These are phyloP conservation scores for Lojkania enalia DNA, from an alignment of 2,329 filamentous ascomycete genomes.

Conservation along the genomic window DNA sequence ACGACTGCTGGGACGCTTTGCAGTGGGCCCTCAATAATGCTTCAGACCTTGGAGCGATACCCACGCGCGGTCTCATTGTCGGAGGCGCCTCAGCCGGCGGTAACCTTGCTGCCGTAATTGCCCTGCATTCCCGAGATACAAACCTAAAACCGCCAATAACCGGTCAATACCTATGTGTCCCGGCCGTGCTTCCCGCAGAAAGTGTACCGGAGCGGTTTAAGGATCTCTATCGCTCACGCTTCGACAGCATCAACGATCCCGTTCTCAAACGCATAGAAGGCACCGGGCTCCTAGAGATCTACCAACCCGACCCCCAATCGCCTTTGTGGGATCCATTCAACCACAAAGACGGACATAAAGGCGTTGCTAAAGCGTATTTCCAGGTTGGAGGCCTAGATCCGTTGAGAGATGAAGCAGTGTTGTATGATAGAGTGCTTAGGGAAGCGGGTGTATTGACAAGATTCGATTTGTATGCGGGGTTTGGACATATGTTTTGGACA, in stretches of 20 bases:
- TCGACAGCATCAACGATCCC: slow-evolving; percentile 27
- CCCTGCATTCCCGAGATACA: slow-evolving; percentile 49
- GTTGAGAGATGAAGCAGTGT: slow-evolving; percentile 53
- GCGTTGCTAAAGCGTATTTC: slow-evolving; percentile 51
- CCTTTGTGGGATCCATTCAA: slow-evolving; percentile 38
- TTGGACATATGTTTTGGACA: slow-evolving; percentile 50
- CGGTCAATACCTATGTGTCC: slow-evolving; percentile 52
- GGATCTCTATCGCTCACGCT: slow-evolving; percentile 47
- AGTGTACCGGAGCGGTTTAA: slow-evolving; percentile 47
- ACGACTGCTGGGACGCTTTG: slow-evolving; percentile 54
- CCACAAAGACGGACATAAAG: slow-evolving; percentile 43
- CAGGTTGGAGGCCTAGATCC: slow-evolving; percentile 55
- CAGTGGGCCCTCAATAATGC: slow-evolving; percentile 46
- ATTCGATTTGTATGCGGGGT: slow-evolving; percentile 47
- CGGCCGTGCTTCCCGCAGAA: slow-evolving; percentile 48
- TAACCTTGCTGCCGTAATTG: slow-evolving; percentile 56
- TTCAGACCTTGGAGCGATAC: slow-evolving; percentile 43
- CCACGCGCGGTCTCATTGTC: slow-evolving; percentile 53
- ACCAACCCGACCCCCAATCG: slow-evolving; percentile 29
- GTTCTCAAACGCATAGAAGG: slow-evolving; percentile 22
- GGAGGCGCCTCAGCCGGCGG: slow-evolving; percentile 57
- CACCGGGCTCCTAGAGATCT: slow-evolving; percentile 22
- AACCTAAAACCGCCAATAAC: slow-evolving; percentile 49
- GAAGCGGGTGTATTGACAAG: slow-evolving; percentile 45
- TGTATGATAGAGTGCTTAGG: slow-evolving; percentile 50